Base-by-base conservation (phyloP, 192 early-diverging fungal species). In the Anaeromyces robustus region DNA sequence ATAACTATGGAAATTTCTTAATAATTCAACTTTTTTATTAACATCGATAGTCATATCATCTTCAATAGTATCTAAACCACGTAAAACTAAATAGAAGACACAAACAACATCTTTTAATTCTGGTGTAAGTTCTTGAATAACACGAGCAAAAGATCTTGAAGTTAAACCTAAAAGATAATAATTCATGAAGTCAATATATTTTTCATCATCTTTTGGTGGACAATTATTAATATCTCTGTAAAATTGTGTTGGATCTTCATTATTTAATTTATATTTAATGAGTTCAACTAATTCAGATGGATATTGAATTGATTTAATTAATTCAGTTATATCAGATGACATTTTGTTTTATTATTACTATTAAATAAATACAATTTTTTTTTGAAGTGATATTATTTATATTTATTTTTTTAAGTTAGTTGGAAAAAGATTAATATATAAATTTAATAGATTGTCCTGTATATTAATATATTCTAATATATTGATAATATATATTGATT, bases 31-130 rank as follows among this genome's bases (percentile, higher is more conserved):
- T 86, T 99, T 99, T 81, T 85, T 89, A 13, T 90, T 89, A 28
- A 94, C 84, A 28, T 87, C 86, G 77, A 99, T 88, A 29, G 94
- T 93, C 96, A 99, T 97, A 82, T 99, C 98, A 87, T 99, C 98
- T 87, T 99, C 97, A 80, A 99, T 90, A 4, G 98, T 99, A 85
- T 99, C 98, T 77, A 99, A 89, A 19, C 94, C 98, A 37, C 98
- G 92, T 81, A 99, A 89, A 37, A 96, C 88, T 78, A 99, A 89
- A 86, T 99, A 99, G 86, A 99, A 98, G 79, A 99, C 82, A 85
- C 97, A 98, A 77, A 98, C 89, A 30, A 86, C 90, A 81, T 95
- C 94, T 81, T 93, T 92, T 29, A 95, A 87, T 41, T 89, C 92
- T 30, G 92, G 91, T 84, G 94, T 88, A 78, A 96, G 86, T 80